Conservation (phyloP, 2,329 filamentous ascomycete species). For the Fusarium globosum region DNA sequence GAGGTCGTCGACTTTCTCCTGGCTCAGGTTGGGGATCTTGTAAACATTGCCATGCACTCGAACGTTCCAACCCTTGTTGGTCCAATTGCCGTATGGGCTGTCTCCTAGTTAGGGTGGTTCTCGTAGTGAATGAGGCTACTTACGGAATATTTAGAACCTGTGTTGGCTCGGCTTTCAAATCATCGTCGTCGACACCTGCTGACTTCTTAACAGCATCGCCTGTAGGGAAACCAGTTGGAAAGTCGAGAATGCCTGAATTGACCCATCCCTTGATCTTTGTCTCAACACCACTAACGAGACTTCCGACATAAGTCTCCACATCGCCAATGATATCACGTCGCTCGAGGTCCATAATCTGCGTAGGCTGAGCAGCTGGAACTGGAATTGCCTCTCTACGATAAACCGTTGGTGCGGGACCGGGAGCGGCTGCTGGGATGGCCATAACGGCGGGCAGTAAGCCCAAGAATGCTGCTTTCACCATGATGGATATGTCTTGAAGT, state of each 20-base stretch:
- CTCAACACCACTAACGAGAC: conserved; percentile 63
- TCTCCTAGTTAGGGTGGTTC: background rate
- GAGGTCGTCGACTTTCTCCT: conserved; percentile 73
- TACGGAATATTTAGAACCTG: conserved; percentile 76
- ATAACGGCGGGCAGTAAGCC: conserved; percentile 39
- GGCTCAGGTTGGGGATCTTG: conserved; percentile 77
- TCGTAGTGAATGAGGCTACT: background rate
- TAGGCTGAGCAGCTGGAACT: conserved; percentile 41
- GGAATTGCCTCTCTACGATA: conserved; percentile 9
- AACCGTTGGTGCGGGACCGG: conserved; percentile 38
- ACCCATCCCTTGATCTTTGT: conserved; percentile 69
- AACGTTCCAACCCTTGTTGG: conserved; percentile 79
- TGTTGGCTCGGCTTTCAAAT: conserved; percentile 71
- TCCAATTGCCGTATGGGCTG: conserved; percentile 80
- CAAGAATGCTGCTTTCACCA: conserved; percentile 36
- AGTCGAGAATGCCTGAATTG: conserved; percentile 73
- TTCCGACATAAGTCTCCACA: conserved; percentile 62
- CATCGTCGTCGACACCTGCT: conserved; percentile 68
- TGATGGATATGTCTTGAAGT: conserved; percentile 2
- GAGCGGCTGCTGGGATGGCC: conserved; percentile 40
- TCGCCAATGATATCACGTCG: conserved; percentile 53
- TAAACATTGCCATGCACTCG: conserved; percentile 84
- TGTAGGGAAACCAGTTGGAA: conserved; percentile 74
- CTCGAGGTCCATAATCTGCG: conserved; percentile 35
- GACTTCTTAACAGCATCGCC: conserved; percentile 69